Conservation (phyloP, 345 rosid genomes). For the Eucalyptus leucophloia region DNA sequence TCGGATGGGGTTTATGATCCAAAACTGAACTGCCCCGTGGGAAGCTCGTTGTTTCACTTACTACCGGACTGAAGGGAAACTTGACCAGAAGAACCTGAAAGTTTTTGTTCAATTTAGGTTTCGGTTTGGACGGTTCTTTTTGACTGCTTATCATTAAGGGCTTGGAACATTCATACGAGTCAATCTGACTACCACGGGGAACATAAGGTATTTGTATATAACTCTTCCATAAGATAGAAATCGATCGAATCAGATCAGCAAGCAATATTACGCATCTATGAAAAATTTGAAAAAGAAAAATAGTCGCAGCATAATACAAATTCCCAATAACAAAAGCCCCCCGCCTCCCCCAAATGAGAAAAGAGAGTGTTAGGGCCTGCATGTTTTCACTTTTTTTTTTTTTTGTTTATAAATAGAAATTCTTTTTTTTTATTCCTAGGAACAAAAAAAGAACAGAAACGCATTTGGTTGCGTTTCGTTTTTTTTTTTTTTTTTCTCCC, state of each 20-base stretch:
- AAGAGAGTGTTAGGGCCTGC: no score
- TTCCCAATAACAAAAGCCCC: not conserved
- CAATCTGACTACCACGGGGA: not conserved
- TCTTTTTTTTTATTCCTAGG: no score
- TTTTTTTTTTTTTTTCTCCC: no score
- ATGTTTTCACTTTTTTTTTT: no score
- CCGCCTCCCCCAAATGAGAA: not conserved
- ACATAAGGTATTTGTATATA: not conserved
- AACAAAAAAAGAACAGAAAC: no score
- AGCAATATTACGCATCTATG: not conserved
- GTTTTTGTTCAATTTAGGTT: not conserved
- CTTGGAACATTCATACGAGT: not conserved
- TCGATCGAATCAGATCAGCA: not conserved
- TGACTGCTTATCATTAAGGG: not conserved
- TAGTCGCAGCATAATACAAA: not conserved
- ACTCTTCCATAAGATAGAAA: not conserved
- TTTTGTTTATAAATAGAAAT: no score
- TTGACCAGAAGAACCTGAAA: not conserved
- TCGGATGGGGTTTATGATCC: not conserved
- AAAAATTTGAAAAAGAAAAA: not conserved
- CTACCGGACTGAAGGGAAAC: not conserved
- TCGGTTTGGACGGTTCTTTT: not conserved
- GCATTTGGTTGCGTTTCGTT: no score
- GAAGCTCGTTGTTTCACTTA: not conserved
- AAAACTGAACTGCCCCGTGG: accelerated